Evolutionary conservation across 202 grass and related monocot species (phyloP).

Genomic region (Carex arenaria): DNA sequence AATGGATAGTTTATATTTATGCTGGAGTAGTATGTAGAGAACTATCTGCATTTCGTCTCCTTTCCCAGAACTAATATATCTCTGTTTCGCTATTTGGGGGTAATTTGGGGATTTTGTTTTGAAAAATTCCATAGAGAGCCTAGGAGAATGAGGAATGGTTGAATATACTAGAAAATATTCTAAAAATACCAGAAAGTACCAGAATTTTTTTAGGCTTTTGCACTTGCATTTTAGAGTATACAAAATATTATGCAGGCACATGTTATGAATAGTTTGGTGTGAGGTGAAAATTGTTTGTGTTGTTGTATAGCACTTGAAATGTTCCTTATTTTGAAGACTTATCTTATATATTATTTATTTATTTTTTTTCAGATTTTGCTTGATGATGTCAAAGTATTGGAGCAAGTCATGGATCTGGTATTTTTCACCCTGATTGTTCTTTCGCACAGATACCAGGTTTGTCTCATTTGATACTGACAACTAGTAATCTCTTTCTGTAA

Average conservation of each 20-base stretch:
- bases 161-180: background rate
- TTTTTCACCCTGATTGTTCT: slow-evolving; percentile 69
- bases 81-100: background rate
- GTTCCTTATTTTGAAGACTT: background rate
- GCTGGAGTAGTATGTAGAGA: background rate
- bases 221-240: background rate
- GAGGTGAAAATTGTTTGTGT: background rate
- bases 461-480: slow-evolving; percentile 5
- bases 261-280: background rate
- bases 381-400: slow-evolving; percentile 77
- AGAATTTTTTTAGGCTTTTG: background rate
- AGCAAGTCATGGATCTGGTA: slow-evolving; percentile 90
- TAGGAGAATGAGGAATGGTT: background rate
- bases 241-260: background rate
- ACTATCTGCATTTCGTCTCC: background rate
- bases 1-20: background rate
- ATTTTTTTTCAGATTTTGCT: slow-evolving; percentile 53
- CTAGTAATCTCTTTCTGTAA: background rate
- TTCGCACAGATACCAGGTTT: slow-evolving; percentile 71
- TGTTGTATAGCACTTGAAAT: slow-evolving; percentile 3
- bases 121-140: background rate
- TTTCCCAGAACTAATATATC: background rate
- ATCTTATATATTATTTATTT: background rate
- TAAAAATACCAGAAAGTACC: background rate
- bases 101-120: slow-evolving; percentile 4